phyloP scores from a whole-genome alignment of 768 basidiomycete species.

The Boletus subcaerulescens region DNA sequence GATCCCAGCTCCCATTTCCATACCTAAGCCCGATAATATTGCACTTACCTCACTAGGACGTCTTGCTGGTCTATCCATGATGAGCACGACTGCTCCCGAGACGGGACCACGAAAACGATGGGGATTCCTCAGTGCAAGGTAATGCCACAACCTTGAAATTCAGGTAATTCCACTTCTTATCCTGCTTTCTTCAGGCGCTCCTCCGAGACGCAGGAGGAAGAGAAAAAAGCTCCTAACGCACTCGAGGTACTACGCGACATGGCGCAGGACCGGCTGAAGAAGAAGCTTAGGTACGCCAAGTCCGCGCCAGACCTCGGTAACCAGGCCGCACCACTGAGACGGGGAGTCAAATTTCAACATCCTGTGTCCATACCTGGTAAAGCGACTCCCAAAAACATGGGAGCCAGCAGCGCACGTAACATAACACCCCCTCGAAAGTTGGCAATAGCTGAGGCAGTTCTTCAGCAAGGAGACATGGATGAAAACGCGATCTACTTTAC shows the following conservation, averaged over 20 bases:
- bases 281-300: slow-evolving; percentile 18
- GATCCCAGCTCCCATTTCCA: slow-evolving; percentile 11
- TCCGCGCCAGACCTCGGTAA: slow-evolving; percentile 24
- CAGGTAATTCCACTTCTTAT: neutral
- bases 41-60: neutral
- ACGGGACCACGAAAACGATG: slow-evolving; percentile 7
- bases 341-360: neutral
- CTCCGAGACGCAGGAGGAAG: slow-evolving; percentile 2
- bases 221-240: slow-evolving; percentile 4
- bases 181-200: slow-evolving; percentile 8
- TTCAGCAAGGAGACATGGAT: slow-evolving; percentile 14
- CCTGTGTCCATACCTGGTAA: neutral
- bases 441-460: neutral
- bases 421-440: neutral
- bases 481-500: slow-evolving; percentile 28
- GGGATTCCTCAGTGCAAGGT: slow-evolving; percentile 25
- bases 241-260: slow-evolving; percentile 9
- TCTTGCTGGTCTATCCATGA: slow-evolving; percentile 2
- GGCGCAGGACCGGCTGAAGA: slow-evolving; percentile 19
- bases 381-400: neutral
- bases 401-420: neutral
- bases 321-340: neutral
- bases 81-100: neutral
- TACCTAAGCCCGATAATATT: slow-evolving; percentile 6
- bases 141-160: neutral